phyloP scores from a whole-genome alignment of 1,284 basidiomycete species.

The Cryptococcus sp. region DNA sequence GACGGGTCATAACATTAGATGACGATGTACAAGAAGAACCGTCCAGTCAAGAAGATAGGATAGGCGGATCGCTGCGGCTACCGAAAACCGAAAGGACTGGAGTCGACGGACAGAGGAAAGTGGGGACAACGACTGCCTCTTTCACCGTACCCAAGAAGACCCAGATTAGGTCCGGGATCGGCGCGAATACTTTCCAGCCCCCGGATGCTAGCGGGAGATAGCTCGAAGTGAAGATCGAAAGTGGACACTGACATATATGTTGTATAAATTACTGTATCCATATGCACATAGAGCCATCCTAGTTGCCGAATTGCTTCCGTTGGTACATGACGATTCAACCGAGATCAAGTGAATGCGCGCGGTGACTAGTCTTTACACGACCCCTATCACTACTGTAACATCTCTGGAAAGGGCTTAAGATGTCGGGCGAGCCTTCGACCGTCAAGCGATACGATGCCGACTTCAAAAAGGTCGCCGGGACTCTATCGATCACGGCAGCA shows the following conservation, averaged over 20 bases:
- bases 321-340: too few relatives aligned
- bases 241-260: too few relatives aligned
- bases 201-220: too few relatives aligned
- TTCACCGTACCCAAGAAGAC: neutral
- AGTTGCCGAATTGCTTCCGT: too few relatives aligned
- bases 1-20: slow-evolving; percentile 31
- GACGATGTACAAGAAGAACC: neutral
- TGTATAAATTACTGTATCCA: too few relatives aligned
- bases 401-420: too few relatives aligned
- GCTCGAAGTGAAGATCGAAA: too few relatives aligned
- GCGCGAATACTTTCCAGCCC: neutral
- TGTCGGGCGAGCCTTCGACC: slow-evolving; percentile 14
- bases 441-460: slow-evolving; percentile 28
- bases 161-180: neutral
- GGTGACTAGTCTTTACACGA: too few relatives aligned
- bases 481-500: slow-evolving; percentile 36
- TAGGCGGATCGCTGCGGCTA: neutral
- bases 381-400: too few relatives aligned
- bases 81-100: neutral
- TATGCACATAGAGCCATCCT: too few relatives aligned
- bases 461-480: slow-evolving; percentile 45
- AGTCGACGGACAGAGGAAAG: neutral
- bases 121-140: neutral
- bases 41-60: neutral
- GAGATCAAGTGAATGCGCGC: too few relatives aligned